These are phyloP conservation scores for Acacia pycnantha DNA, from an alignment of 331 rosid genomes.

Conservation along the genomic window DNA sequence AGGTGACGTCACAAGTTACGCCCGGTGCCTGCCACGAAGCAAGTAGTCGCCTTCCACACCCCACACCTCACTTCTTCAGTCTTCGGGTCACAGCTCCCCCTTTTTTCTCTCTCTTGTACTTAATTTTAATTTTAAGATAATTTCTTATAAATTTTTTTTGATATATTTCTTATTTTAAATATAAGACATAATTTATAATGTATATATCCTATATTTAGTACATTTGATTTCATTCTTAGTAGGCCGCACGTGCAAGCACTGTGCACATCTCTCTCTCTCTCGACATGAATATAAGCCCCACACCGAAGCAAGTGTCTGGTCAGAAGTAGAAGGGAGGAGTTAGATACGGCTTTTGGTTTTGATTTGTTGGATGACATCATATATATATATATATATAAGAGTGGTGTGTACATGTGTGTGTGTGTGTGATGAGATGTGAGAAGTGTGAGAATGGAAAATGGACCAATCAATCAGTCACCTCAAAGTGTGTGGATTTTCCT, in stretches of 20 bases:
- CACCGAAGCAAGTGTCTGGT: background rate
- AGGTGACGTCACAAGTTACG: slow-evolving; percentile 2
- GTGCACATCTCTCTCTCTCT: background rate
- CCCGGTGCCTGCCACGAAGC: background rate
- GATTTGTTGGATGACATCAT: background rate
- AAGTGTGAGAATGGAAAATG: background rate
- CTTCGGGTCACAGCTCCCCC: background rate
- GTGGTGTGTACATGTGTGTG: too few relatives aligned
- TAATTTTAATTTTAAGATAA: too few relatives aligned
- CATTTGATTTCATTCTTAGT: background rate
- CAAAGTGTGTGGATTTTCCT: slow-evolving; percentile 5
- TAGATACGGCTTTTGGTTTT: background rate
- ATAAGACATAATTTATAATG: too few relatives aligned
- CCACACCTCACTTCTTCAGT: slow-evolving; percentile 10
- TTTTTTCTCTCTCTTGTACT: background rate
- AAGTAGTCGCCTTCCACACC: background rate
- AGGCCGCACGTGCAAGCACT: slow-evolving; percentile 4
- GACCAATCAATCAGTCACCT: slow-evolving; percentile 36
- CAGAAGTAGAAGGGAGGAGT: background rate
- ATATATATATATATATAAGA: background rate
- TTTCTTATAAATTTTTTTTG: too few relatives aligned
- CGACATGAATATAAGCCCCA: background rate
- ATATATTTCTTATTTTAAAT: too few relatives aligned
- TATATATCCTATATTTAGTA: too few relatives aligned
- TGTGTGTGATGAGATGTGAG: background rate